Base-by-base conservation (phyloP, 352 stramenopile genomes). In the Phytophthora idaei region DNA sequence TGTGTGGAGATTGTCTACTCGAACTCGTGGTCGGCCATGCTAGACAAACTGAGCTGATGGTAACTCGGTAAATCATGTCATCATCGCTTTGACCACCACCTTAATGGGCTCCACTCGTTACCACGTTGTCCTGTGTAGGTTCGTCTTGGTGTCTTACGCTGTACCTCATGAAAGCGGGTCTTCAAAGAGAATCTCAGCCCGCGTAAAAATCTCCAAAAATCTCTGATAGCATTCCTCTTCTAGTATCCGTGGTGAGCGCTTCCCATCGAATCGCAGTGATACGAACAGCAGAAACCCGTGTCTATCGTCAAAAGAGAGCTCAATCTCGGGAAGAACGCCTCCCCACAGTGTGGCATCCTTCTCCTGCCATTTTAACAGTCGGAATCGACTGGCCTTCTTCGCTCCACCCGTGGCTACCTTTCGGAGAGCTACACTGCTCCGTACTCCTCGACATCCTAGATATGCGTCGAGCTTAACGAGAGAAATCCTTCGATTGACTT, bases 361-460 rank as follows among this genome's bases (percentile, higher is more conserved):
- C 71, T 99, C 97, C 49, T 93, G 53, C 86, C 97, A 99, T 31
- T 86, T 89, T 31, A 98, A 67, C 32, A 77, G 71, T 46, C 96
- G 84, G 44, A 98, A 92, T 15, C 96, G 87, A 34, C 82, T 83
- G 15, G 92, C 84, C 47, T 89, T 85, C 17, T 57, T 67, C 6
- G 44, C 41, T 27, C 51, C 56, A 3, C 56, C 29, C 14, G 63
- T 64, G 6, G 62, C 45, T 7, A 64, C 57, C 25, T 75, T 75
- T 15, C 62, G 68, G 15, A 75, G 11, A 3, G 68, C 52, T 12
- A 87, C 42, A 44, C 81, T 78, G 9, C 53, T 60, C 5, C 57
- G 49, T 0, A 69, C 36, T 1, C 77, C 75, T 9, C 73, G 70
- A 6, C 64, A 58, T 28, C 54, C 47, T 32, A 90, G 51, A 55